Base-by-base conservation (phyloP, 2,329 filamentous ascomycete species). In the Diaporthe sp. region DNA sequence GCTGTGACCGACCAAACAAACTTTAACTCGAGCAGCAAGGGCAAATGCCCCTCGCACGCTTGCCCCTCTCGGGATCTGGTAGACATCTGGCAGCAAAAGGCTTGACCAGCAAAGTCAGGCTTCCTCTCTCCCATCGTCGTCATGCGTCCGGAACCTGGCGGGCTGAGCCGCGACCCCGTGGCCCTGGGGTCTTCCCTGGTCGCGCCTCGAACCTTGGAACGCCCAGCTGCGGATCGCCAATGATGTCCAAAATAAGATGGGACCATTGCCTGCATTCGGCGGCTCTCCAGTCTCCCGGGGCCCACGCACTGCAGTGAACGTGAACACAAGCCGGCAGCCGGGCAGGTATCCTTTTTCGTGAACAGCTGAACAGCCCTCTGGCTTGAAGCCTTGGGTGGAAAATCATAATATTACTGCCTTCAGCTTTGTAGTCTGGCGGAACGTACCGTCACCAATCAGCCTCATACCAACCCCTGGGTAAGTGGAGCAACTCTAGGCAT, bases 101-200 rank as follows among this genome's bases (percentile, higher is more conserved):
- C 45, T 60, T 38, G 54, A 71, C n/a, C 55, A 52, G 55, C 57
- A 61, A 61, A 19, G 33, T 38, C 42, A 50, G 28, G 38, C 54
- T 60, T 60, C 66, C 38, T 70, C 55, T n/a, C 50, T 54, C 25
- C 25, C 50, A 54, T 64, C 72, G 15, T 73, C 64, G 60, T 64
- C 72, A 74, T 74, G 72, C 72, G 61, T 54, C 66, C 66, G 72
- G 72, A 74, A 66, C 55, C 66, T 35, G 28, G 57, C 72, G 72
- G 72, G 66, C 40, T 74, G 72, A 74, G 72, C 72, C 72, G 72
- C 72, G 66, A 64, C 54, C 25, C 54, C 54, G 57, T 22, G 47
- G 66, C 42, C 38, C 66, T 47, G 55, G 72, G 72, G 17, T 68
- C 61, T 60, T 61, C 72, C 72, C 64, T 70, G 72, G 70, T 50